phyloP scores from a whole-genome alignment of 257 asterid species.

The Plantago elongata region DNA sequence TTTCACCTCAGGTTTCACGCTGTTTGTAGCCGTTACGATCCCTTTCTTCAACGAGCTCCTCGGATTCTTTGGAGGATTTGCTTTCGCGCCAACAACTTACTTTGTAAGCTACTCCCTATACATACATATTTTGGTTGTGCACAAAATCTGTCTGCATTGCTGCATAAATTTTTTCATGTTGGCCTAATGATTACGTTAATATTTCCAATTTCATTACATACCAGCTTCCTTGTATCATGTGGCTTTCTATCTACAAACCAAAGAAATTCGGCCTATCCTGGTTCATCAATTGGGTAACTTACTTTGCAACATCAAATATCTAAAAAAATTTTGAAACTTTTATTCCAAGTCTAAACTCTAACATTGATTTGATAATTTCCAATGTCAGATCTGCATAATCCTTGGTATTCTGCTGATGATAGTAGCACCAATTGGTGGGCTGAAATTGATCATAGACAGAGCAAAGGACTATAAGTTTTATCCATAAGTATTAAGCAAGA shows the following conservation, averaged over 20 bases:
- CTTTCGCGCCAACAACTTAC: constrained; percentile 35
- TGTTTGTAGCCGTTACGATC: constrained; percentile 29
- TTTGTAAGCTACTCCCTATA: constrained; percentile 23
- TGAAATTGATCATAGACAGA: constrained; percentile 33
- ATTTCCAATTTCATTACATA: neutral
- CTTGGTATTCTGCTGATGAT: constrained; percentile 37
- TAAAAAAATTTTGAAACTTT: neutral
- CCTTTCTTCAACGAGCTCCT: constrained; percentile 36
- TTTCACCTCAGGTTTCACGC: constrained; percentile 24
- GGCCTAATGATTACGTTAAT: neutral
- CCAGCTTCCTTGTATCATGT: constrained; percentile 22
- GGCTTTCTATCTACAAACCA: constrained; percentile 16
- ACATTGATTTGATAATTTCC: neutral
- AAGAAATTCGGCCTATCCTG: constrained; percentile 12
- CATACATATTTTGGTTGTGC: neutral
- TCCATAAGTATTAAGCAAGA: neutral
- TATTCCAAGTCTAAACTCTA: neutral
- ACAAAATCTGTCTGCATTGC: neutral
- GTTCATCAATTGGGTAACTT: constrained; percentile 16
- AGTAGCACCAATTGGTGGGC: constrained; percentile 53
- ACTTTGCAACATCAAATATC: constrained; percentile 18
- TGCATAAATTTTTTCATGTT: neutral
- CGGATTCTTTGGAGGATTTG: constrained; percentile 37
- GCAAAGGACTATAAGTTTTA: constrained; percentile 39
- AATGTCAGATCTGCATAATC: constrained; percentile 36